Percentiles rank a stretch among this genome's conserved stretches.
Evolutionary conservation across 805 yeast species (phyloP).

Genomic region (Sungouiozyma ichnusensis): DNA sequence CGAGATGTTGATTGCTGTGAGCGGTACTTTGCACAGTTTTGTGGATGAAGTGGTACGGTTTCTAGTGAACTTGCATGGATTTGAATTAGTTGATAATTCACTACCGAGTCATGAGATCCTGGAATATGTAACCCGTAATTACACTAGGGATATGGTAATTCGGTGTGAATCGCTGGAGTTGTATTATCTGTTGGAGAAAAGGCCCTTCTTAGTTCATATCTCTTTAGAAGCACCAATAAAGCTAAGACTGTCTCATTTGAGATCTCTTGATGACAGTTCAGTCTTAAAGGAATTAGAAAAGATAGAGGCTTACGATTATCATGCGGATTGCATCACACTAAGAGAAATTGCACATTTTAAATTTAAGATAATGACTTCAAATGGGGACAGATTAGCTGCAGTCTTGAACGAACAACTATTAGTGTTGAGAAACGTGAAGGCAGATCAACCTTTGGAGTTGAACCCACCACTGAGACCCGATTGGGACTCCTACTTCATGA

Average conservation of each 20-base stretch:
- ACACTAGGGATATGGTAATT: conserved; percentile 55
- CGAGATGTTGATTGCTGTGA: conserved; percentile 24
- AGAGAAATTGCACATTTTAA: conserved; percentile 19
- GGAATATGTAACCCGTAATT: conserved; percentile 52
- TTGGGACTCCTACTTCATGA: conserved; percentile 97
- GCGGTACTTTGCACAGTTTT: conserved; percentile 22
- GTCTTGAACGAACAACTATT: conserved; percentile 9
- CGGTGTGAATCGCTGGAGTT: conserved; percentile 34
- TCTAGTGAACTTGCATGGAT: conserved; percentile 7
- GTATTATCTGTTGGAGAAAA: conserved; percentile 40
- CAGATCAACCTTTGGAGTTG: conserved; percentile 7
- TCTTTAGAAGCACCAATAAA: conserved; percentile 63
- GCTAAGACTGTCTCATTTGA: conserved; percentile 30
- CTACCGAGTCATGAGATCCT: conserved; percentile 34
- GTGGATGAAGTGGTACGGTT: conserved; percentile 13
- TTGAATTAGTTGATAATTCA: conserved; percentile 11
- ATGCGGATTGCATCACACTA: conserved; percentile 19
- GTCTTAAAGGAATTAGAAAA: neutral
- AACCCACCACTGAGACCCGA: conserved; percentile 50
- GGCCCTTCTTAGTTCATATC: conserved; percentile 80
- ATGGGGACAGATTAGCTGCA: conserved; percentile 5
- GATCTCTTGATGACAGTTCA: conserved; percentile 11
- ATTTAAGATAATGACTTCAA: conserved; percentile 9
- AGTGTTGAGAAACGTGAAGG: conserved; percentile 9
- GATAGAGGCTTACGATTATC: conserved; percentile 12